Percentiles rank a stretch among this genome's conserved stretches.
Evolutionary conservation across 352 stramenopile species (phyloP).

Genomic region (Thraustochytrium sp.): DNA sequence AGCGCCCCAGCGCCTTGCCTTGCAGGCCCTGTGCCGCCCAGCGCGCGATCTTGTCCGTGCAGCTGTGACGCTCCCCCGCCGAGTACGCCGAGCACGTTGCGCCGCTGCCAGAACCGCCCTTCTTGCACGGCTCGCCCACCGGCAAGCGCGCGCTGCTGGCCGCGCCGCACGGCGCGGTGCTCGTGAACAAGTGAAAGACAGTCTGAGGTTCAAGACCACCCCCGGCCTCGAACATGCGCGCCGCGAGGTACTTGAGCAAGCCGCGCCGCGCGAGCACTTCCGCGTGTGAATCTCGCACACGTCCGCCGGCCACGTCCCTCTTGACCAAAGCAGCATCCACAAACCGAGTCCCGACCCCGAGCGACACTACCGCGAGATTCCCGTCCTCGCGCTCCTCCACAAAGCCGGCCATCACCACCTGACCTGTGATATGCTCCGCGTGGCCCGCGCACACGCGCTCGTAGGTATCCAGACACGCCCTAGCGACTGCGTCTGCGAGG

Average conservation of each 20-base stretch:
- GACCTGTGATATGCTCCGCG: not conserved
- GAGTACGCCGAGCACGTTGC: not conserved
- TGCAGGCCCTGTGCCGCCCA: not conserved
- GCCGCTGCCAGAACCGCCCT: not conserved
- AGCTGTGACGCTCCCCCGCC: constrained; percentile 9
- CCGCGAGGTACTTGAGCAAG: not conserved
- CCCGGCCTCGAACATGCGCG: not conserved
- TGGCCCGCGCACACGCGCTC: not conserved
- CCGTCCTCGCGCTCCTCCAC: not conserved
- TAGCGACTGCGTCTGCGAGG: not conserved
- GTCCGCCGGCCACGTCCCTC: not conserved
- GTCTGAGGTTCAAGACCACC: not conserved
- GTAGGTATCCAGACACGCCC: not conserved
- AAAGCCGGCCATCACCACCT: not conserved
- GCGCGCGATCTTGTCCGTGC: constrained; percentile 30
- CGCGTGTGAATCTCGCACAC: constrained; percentile 24
- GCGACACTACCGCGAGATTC: not conserved
- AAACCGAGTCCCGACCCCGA: constrained; percentile 25
- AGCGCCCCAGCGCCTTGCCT: not conserved
- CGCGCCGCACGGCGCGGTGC: constrained; percentile 9
- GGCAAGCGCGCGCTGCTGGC: not conserved
- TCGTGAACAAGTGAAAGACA: constrained; percentile 10
- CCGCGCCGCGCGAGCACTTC: constrained; percentile 15
- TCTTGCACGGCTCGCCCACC: not conserved
- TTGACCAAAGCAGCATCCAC: not conserved